Percentiles rank a stretch among this genome's conserved stretches.
These are phyloP conservation scores for Yamadazyma sp. DNA, from an alignment of 805 yeast species.

Conservation along the genomic window DNA sequence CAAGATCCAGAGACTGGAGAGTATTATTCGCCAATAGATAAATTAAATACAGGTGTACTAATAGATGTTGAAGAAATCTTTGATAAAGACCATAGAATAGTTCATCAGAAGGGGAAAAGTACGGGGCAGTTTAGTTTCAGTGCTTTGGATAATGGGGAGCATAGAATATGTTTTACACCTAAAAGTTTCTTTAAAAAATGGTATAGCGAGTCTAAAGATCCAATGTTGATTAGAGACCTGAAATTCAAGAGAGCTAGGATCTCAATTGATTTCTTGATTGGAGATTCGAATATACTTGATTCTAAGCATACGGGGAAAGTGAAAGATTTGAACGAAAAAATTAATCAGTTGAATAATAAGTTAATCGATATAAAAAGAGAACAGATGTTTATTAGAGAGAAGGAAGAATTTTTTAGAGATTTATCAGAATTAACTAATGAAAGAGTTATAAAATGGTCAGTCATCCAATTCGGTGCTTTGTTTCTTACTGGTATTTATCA, in stretches of 20 bases:
- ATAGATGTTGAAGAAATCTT: constrained; percentile 48
- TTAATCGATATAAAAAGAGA: constrained; percentile 60
- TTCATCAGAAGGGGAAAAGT: constrained; percentile 22
- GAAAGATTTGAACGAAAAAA: constrained; percentile 51
- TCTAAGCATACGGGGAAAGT: constrained; percentile 46
- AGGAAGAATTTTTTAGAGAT: constrained; percentile 24
- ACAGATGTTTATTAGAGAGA: constrained; percentile 44
- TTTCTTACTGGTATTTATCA: constrained; percentile 20
- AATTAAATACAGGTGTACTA: constrained; percentile 25
- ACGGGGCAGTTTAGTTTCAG: constrained; percentile 26
- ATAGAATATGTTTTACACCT: constrained; percentile 25
- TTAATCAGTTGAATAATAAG: constrained; percentile 55
- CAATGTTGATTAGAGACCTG: constrained; percentile 16
- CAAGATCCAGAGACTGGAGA: constrained; percentile 32
- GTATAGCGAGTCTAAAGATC: constrained; percentile 13
- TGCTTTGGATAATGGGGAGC: constrained; percentile 24
- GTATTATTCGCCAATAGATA: constrained; percentile 28
- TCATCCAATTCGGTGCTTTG: constrained; percentile 17
- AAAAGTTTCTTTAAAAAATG: constrained; percentile 19
- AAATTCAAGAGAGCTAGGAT: constrained; percentile 20
- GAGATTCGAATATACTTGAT: constrained; percentile 19
- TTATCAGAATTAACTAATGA: constrained; percentile 22
- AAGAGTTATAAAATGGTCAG: constrained; percentile 20
- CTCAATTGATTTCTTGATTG: constrained; percentile 19
- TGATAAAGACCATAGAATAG: constrained; percentile 19